A percentile compares a stretch with the other conserved stretches of the same genome.
Conservation (phyloP, 2,329 filamentous ascomycete genomes). For the Hypoxylon sp. region DNA sequence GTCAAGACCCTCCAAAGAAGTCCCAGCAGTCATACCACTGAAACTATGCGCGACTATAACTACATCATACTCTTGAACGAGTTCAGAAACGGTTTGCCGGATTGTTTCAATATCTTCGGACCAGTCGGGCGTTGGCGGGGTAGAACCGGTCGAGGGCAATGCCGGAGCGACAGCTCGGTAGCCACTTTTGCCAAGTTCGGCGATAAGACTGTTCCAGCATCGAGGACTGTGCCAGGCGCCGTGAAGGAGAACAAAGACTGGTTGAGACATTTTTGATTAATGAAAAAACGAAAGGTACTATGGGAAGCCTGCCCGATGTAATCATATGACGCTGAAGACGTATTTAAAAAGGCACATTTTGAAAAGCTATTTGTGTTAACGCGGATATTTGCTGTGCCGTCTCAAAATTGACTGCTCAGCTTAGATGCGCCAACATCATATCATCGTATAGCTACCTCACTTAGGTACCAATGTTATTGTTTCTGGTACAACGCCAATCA, state of each 20-base stretch:
- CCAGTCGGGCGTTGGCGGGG: slow-evolving; percentile 44
- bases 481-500: not conserved
- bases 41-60: slow-evolving; percentile 49
- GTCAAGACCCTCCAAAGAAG: slow-evolving; percentile 45
- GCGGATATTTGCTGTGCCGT: slow-evolving; percentile 6
- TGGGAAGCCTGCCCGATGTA: not conserved
- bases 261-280: slow-evolving; percentile 39
- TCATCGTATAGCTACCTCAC: slow-evolving; percentile 2
- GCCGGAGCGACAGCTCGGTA: slow-evolving; percentile 42
- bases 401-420: not conserved
- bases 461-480: slow-evolving; percentile 1
- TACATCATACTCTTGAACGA: slow-evolving; percentile 41
- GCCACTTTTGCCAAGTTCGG: slow-evolving; percentile 34
- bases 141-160: slow-evolving; percentile 44
- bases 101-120: slow-evolving; percentile 42
- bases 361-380: not conserved
- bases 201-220: slow-evolving; percentile 42
- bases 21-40: slow-evolving; percentile 48
- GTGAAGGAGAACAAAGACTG: slow-evolving; percentile 47
- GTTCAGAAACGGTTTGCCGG: slow-evolving; percentile 31
- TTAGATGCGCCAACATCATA: slow-evolving; percentile 16
- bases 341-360: slow-evolving; percentile 19
- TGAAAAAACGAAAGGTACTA: not conserved
- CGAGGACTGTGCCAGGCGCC: slow-evolving; percentile 46
- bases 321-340: slow-evolving; percentile 11